These are phyloP conservation scores for Zopfia rhizophila DNA, from an alignment of 2,329 filamentous ascomycete genomes.

Conservation along the genomic window DNA sequence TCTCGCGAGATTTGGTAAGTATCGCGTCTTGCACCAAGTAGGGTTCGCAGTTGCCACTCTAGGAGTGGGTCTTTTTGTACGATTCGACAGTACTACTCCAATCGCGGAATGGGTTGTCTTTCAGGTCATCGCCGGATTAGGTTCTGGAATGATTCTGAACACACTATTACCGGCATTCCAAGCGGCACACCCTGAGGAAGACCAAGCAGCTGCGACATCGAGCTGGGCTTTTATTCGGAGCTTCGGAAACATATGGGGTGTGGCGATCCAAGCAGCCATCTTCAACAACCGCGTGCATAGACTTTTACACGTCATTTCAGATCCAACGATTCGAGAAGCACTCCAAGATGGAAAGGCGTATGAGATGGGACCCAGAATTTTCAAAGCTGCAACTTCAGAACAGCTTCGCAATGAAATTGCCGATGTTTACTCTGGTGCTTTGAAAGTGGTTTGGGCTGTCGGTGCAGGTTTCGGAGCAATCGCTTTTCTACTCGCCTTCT, in stretches of 20 bases:
- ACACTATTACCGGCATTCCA: constrained; percentile 54
- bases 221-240: constrained; percentile 25
- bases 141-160: constrained; percentile 50
- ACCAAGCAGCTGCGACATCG: constrained; percentile 20
- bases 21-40: constrained; percentile 15
- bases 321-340: no score
- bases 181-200: constrained; percentile 19
- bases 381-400: no score
- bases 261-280: constrained; percentile 19
- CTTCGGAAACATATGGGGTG: constrained; percentile 28
- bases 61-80: constrained; percentile 8
- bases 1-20: constrained; percentile 28
- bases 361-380: no score
- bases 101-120: constrained; percentile 20
- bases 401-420: no score
- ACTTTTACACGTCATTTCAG: constrained; percentile 48
- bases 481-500: constrained; percentile 36
- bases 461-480: constrained; percentile 38
- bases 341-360: no score
- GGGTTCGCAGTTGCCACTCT: constrained; percentile 14
- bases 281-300: constrained; percentile 38
- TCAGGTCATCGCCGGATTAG: constrained; percentile 18
- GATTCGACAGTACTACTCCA: constrained; percentile 14
- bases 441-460: constrained; percentile 43
- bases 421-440: no score